Conservation (phyloP, 2,329 filamentous ascomycete species). For the Aspergillus versicolor region DNA sequence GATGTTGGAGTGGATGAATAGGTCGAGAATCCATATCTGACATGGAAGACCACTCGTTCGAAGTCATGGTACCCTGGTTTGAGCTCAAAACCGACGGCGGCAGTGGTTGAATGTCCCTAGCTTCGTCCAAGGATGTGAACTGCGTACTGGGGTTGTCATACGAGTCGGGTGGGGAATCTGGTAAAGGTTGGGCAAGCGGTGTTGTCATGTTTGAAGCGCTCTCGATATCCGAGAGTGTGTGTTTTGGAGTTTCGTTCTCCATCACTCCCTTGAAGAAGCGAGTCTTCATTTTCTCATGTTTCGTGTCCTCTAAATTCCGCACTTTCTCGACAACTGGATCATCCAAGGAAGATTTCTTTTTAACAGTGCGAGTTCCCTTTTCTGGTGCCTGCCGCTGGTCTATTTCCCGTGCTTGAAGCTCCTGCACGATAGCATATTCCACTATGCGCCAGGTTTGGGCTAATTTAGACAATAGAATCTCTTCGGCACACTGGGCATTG, state of each 20-base stretch:
- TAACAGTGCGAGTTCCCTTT: conserved; percentile 20
- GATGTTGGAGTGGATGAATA: conserved; percentile 20
- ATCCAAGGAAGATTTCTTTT: conserved; percentile 32
- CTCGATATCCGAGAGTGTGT: conserved; percentile 40
- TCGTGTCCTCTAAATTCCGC: conserved; percentile 30
- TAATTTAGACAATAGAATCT: conserved; percentile 50
- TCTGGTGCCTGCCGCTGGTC: conserved; percentile 27
- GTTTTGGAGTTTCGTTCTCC: conserved; percentile 34
- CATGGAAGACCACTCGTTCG: conserved; percentile 31
- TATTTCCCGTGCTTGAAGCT: conserved; percentile 45
- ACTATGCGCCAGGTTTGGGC: conserved; percentile 62
- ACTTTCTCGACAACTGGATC: conserved; percentile 25
- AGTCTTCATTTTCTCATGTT: conserved; percentile 41
- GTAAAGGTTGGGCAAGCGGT: conserved; percentile 53
- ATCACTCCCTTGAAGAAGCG: conserved; percentile 45
- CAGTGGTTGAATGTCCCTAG: conserved; percentile 41
- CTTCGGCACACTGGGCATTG: conserved; percentile 55
- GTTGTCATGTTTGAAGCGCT: conserved; percentile 58
- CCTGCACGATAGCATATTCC: conserved; percentile 50
- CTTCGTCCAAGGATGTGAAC: conserved; percentile 31
- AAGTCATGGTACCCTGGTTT: conserved; percentile 28
- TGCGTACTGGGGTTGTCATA: conserved; percentile 29
- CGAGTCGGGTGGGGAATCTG: conserved; percentile 38
- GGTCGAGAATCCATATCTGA: conserved; percentile 25
- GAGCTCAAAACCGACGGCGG: conserved; percentile 45